Percentiles rank a stretch among this genome's conserved stretches.
phyloP scores from a whole-genome alignment of 805 yeast genomes.

The Kodamaea restingae region DNA sequence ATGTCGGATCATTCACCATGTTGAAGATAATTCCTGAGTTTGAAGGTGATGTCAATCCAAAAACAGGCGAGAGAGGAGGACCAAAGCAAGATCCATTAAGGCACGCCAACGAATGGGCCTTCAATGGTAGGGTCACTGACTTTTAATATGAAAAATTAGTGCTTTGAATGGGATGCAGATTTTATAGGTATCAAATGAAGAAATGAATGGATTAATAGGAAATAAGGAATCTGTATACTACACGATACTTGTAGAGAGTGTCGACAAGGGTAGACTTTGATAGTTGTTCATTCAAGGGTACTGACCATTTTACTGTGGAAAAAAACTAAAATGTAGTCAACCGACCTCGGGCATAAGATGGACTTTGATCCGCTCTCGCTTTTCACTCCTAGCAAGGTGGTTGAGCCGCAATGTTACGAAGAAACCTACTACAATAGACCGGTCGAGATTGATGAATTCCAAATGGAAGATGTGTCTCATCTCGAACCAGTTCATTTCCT shows the following conservation, averaged over 20 bases:
- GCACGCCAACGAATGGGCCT: slow-evolving; percentile 85
- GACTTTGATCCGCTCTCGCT: slow-evolving; percentile 41
- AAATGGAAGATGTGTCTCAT: slow-evolving; percentile 18
- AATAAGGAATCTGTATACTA: no score
- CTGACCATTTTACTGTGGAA: no score
- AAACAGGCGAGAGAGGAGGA: slow-evolving; percentile 93
- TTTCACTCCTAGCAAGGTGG: slow-evolving; percentile 25
- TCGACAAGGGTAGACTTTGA: no score
- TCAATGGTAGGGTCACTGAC: slow-evolving; percentile 94
- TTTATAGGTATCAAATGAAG: no score
- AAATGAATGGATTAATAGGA: no score
- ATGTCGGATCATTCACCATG: slow-evolving; percentile 60
- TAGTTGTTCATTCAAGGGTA: no score
- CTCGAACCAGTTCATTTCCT: slow-evolving; percentile 44
- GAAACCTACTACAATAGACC: background rate
- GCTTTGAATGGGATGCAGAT: background rate
- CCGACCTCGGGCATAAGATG: slow-evolving; percentile 16
- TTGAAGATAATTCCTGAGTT: slow-evolving; percentile 87
- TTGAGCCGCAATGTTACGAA: background rate
- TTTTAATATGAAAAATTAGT: slow-evolving; percentile 42
- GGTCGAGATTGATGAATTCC: slow-evolving; percentile 6
- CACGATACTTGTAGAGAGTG: no score
- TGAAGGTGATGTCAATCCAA: slow-evolving; percentile 90
- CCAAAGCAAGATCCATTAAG: slow-evolving; percentile 95
- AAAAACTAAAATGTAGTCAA: no score